Conservation (phyloP, 306 rosid genomes). For the Castanea crenata region DNA sequence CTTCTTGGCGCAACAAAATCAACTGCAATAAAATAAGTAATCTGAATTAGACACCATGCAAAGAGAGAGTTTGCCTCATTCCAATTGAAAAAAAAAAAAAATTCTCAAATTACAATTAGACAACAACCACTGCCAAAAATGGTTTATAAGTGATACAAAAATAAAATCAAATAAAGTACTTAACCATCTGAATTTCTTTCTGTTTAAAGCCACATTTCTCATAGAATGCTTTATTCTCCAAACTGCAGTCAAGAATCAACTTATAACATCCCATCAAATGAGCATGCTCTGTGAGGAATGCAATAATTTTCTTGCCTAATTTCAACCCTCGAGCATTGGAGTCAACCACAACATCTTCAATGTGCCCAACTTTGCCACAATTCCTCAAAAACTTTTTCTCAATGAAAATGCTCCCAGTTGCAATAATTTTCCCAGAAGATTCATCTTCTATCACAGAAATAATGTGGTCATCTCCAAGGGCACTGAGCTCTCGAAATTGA, state of each 20-base stretch:
- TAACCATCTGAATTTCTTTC: slow-evolving; percentile 67
- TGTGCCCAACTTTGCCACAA: slow-evolving; percentile 73
- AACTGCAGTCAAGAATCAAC: slow-evolving; percentile 81
- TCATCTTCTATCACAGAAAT: slow-evolving; percentile 66
- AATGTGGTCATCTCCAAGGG: slow-evolving; percentile 62
- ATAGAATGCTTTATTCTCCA: slow-evolving; percentile 47
- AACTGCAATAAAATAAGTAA: not conserved
- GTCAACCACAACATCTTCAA: slow-evolving; percentile 84
- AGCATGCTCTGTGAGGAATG: slow-evolving; percentile 64
- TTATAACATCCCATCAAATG: slow-evolving; percentile 64
- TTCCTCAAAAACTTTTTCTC: slow-evolving; percentile 68
- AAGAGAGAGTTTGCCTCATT: not conserved
- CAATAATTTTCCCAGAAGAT: slow-evolving; percentile 47
- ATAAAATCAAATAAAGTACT: slow-evolving; percentile 52
- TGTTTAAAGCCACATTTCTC: slow-evolving; percentile 77
- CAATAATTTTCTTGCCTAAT: slow-evolving; percentile 51
- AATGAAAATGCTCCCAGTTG: slow-evolving; percentile 63
- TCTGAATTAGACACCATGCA: not conserved
- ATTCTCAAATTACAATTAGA: not conserved
- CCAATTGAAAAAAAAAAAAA: not conserved
- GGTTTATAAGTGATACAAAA: not conserved
- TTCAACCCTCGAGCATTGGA: slow-evolving; percentile 53
- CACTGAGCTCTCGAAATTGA: slow-evolving; percentile 51
- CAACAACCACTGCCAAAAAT: not conserved
- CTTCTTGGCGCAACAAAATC: not conserved